Base-by-base conservation (phyloP, 345 rosid species). In the Eucalyptus cloeziana region DNA sequence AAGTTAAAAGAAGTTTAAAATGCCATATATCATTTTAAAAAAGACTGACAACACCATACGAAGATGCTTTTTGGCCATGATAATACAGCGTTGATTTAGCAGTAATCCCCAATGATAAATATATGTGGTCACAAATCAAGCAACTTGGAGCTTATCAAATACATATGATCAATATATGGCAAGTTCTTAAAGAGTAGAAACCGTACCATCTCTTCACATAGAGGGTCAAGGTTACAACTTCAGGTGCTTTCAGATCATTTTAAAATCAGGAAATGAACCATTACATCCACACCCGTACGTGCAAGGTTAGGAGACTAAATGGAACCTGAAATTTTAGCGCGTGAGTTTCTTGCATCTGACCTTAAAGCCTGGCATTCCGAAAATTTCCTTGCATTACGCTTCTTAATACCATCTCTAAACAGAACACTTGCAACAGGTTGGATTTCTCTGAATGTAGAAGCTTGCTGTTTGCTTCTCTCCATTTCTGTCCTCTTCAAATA, bases 361-460 rank as follows among this genome's bases (percentile, higher is more conserved):
- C 86, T 89, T 87, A 87, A 31, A 60, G 56, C 90, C 89, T 91
- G 94, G 51, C 88, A 92, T 83, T 89, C 91, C 37, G 16, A 86
- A 91, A 96, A 89, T 90, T 89, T 90, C 87, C 92, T 88, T 40
- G 91, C 91, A 52, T 96, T 94, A 81, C 94, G 94, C 92, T 91
- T 97, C 93, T 92, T 95, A 89, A 96, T 96, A 86, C 98, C 96
- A 67, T 92, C 90, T 92, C 96, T 95, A 90, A 93, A 97, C 89
- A 91, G 45, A 89, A 86, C 91, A 93, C 95, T 95, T 33, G 95
- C 97, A 30, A 88, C 64, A 80, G 62, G 89, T 50, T 90, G 87
- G 60, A 64, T 56, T 90, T 60, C 93, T 87, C 86, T 86, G 86
- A 86, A 87, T 86, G 86, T 40, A 49, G 79, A 86, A 88, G 91